Conservation (phyloP, 31 red algal species). For the Porphyra umbilicalis region DNA sequence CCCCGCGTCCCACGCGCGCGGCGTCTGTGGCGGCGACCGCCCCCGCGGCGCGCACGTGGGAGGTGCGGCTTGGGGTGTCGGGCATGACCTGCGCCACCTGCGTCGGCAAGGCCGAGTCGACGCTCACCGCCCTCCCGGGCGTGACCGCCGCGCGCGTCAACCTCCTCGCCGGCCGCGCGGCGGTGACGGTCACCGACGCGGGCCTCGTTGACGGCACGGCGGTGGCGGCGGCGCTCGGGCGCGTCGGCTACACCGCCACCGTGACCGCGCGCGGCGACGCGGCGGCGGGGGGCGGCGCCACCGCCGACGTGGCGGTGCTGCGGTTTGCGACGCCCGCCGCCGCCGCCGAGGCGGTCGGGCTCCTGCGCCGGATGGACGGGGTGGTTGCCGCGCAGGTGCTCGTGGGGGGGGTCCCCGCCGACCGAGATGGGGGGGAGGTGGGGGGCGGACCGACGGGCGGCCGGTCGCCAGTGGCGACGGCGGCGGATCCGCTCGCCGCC, state of each 20-base stretch:
- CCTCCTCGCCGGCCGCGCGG: slow-evolving; percentile 1
- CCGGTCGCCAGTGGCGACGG: neutral
- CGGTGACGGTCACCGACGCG: neutral
- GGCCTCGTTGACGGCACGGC: neutral
- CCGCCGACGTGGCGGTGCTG: neutral
- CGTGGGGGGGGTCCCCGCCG: neutral
- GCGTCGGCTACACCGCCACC: neutral
- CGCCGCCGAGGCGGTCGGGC: neutral
- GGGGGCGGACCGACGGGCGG: neutral
- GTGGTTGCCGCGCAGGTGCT: neutral
- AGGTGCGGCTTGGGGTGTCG: neutral
- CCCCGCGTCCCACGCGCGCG: too few relatives aligned
- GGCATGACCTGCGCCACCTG: slow-evolving; percentile 34
- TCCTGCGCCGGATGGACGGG: neutral
- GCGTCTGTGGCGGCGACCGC: neutral
- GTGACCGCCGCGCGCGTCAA: slow-evolving; percentile 4
- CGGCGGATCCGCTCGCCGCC: neutral
- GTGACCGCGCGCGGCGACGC: neutral
- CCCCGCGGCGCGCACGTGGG: neutral
- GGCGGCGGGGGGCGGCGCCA: neutral
- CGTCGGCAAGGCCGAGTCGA: slow-evolving; percentile 10
- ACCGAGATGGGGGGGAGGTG: neutral
- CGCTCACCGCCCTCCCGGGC: slow-evolving; percentile 2
- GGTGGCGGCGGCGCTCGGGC: neutral
- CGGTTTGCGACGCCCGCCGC: neutral